Evolutionary conservation across 805 yeast species (phyloP), one percentile per base, ranked within the genome.

Genomic region (Isabelozyma pseudorhagii): DNA sequence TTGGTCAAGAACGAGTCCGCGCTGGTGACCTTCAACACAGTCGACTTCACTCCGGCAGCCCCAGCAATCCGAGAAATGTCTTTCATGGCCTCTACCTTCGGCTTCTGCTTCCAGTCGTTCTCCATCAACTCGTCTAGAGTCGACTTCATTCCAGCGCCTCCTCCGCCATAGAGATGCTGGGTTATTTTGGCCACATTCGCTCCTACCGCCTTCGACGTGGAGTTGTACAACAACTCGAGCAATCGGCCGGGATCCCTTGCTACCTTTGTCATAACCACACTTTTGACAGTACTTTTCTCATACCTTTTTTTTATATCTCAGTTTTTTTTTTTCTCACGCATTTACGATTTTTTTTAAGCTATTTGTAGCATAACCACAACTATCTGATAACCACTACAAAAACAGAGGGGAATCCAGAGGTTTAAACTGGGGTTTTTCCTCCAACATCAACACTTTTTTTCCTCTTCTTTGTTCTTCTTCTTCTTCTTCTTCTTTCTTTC

Each of bases 11-110:
- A 64, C 9, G 78, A 71, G 54, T 71, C 69, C 14, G 64, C 61
- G 43, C 78, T 67, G n/a, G 55, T 55, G 49, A 75, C 71, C 45
- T 58, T 57, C 40, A 80, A 63, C 3, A 80, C 59, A 50, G 69
- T 71, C 4, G 71, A 53, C 31, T 50, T 38, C 2, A 34, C 38
- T 5, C 28, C 13, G 4, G 46, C 43, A 5, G 63, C 59, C 13
- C 65, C 52, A 17, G 67, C 72, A 6, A 46, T 46, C 17, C 2
- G 17, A 15, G 17, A 15, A 15, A 15, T 15, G 17, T 15, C 17
- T 15, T 15, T 15, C 8, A 60, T 44, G 1, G 72, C 75, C 14
- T 45, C 47, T 5, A 38, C 51, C 45, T 62, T 46, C 5, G 71
- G 72, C 36, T 56, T 59, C 50, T 65, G 66, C 41, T 56, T 54